Evolutionary conservation across 768 basidiomycete species (phyloP).

Genomic region (Lyophyllum shimeji): DNA sequence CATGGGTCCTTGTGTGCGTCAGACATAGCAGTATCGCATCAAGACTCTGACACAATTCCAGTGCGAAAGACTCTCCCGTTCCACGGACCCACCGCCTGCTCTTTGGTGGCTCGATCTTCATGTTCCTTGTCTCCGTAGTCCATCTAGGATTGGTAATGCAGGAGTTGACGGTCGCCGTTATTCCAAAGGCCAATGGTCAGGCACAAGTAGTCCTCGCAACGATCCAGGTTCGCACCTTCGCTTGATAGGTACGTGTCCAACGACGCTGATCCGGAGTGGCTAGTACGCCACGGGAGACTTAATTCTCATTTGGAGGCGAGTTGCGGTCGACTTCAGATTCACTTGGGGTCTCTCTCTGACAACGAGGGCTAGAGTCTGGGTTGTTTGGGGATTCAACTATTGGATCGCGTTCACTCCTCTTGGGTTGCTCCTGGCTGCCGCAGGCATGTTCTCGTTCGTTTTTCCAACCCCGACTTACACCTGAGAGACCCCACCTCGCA

Average conservation of each 20-base stretch:
- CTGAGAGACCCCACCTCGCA: background rate
- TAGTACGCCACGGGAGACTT: slow-evolving; percentile 10
- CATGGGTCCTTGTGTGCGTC: background rate
- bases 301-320: slow-evolving; percentile 12
- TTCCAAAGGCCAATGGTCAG: slow-evolving; percentile 1
- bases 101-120: slow-evolving; percentile 8
- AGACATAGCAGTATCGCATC: background rate
- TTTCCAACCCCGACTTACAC: background rate
- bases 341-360: background rate
- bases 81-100: slow-evolving; percentile 5
- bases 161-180: background rate
- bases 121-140: slow-evolving; percentile 11
- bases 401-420: slow-evolving; percentile 8
- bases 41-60: background rate
- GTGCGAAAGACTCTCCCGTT: background rate
- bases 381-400: slow-evolving; percentile 9
- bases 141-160: slow-evolving; percentile 11
- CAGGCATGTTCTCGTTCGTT: background rate
- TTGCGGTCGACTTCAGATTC: background rate
- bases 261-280: background rate
- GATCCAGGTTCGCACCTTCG: background rate
- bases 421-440: background rate
- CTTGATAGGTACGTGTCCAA: background rate
- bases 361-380: slow-evolving; percentile 8
- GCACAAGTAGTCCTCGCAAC: slow-evolving; percentile 3